Conservation (phyloP, 2,329 filamentous ascomycete genomes). For the Akanthomyces muscarius region DNA sequence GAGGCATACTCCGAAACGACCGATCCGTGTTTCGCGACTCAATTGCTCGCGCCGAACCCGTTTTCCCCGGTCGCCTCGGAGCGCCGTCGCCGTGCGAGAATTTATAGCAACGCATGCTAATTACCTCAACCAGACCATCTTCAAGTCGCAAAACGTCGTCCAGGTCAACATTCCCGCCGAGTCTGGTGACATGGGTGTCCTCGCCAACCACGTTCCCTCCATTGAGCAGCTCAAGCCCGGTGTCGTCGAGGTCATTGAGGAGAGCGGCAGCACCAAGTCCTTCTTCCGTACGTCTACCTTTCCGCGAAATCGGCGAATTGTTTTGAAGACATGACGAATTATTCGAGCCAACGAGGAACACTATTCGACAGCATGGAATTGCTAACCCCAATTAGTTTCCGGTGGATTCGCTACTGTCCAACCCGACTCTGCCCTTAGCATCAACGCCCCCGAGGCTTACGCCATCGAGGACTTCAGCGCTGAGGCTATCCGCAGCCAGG, state of each 20-base stretch:
- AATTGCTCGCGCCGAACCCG: constrained; percentile 24
- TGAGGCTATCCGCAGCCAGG: constrained; percentile 84
- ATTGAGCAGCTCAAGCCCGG: constrained; percentile 99
- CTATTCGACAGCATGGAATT: neutral
- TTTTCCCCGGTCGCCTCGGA: constrained; percentile 18
- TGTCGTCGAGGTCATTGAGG: constrained; percentile 91
- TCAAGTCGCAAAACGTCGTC: constrained; percentile 67
- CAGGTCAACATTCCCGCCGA: constrained; percentile 99
- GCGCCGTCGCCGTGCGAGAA: constrained; percentile 15
- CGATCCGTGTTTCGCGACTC: constrained; percentile 24
- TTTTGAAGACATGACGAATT: neutral
- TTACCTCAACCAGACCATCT: constrained; percentile 62
- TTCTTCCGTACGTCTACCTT: constrained; percentile 77
- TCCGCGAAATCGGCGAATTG: neutral
- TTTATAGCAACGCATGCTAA: constrained; percentile 36
- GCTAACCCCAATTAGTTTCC: constrained; percentile 59
- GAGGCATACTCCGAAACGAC: constrained; percentile 13
- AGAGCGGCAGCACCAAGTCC: constrained; percentile 84
- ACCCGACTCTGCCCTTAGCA: constrained; percentile 90
- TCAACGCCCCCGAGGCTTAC: constrained; percentile 97
- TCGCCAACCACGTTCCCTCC: constrained; percentile 96
- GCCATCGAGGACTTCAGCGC: constrained; percentile 93
- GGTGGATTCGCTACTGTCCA: constrained; percentile 97
- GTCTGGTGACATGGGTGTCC: constrained; percentile 98
- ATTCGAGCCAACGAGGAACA: neutral